These are phyloP conservation scores for Vitis labrusca DNA, from an alignment of 164 flowering plant species.

Conservation along the genomic window DNA sequence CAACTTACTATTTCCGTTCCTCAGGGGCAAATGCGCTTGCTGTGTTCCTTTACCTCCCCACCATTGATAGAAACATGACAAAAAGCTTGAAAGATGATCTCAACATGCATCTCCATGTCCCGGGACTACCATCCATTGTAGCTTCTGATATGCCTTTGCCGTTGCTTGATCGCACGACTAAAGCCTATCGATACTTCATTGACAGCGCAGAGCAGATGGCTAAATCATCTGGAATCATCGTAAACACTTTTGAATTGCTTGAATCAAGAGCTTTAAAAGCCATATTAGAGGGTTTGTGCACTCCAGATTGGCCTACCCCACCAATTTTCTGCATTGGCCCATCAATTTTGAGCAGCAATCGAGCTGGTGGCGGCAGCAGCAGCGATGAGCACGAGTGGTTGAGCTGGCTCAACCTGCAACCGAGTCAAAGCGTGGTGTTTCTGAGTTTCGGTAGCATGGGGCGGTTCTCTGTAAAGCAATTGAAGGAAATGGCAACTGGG, in stretches of 20 bases:
- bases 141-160: background rate
- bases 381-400: slow-evolving; percentile 21
- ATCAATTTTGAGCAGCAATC: background rate
- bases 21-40: background rate
- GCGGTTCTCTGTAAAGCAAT: slow-evolving; percentile 27
- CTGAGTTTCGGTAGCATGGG: slow-evolving; percentile 49
- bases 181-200: background rate
- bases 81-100: background rate
- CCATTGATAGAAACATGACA: background rate
- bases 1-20: background rate
- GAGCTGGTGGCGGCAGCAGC: background rate
- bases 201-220: background rate
- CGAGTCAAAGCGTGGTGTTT: slow-evolving; percentile 37
- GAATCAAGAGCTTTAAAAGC: slow-evolving; percentile 20
- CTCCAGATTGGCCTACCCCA: slow-evolving; percentile 15
- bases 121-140: background rate
- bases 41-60: background rate
- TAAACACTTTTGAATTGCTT: slow-evolving; percentile 33
- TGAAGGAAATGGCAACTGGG: slow-evolving; percentile 42
- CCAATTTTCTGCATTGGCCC: slow-evolving; percentile 19
- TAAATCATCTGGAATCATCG: slow-evolving; percentile 25
- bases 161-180: background rate
- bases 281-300: slow-evolving; percentile 18
- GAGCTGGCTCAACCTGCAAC: slow-evolving; percentile 42
- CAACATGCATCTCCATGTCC: background rate